Conservation (phyloP, 768 basidiomycete species). For the Dendrothele bispora region DNA sequence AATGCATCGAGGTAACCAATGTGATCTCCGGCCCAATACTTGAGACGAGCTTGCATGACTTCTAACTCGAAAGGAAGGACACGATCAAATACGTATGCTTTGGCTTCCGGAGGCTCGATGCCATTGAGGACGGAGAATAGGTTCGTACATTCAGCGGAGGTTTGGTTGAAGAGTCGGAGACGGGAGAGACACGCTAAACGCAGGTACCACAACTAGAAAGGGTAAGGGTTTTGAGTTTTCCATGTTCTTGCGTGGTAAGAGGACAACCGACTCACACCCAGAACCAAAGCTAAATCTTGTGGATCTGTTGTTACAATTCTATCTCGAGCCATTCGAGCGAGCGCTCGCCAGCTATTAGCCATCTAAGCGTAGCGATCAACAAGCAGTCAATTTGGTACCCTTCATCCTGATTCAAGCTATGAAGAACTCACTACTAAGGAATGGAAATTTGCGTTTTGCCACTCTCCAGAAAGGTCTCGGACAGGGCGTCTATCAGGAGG, state of each 20-base stretch:
- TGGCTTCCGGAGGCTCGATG: slow-evolving; percentile 52
- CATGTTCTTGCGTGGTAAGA: no score
- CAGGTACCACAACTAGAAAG: slow-evolving; percentile 76
- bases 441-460: slow-evolving; percentile 71
- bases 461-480: slow-evolving; percentile 75
- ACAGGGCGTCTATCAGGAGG: slow-evolving; percentile 72
- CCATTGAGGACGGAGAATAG: slow-evolving; percentile 69
- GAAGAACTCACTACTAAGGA: slow-evolving; percentile 69
- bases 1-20: slow-evolving; percentile 81
- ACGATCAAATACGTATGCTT: slow-evolving; percentile 58
- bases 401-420: slow-evolving; percentile 10
- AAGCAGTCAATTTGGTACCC: slow-evolving; percentile 14
- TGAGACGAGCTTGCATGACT: slow-evolving; percentile 71
- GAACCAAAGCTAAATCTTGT: slow-evolving; percentile 54
- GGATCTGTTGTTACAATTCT: slow-evolving; percentile 70
- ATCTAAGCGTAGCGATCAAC: slow-evolving; percentile 47
- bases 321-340: slow-evolving; percentile 85
- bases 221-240: no score
- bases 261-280: slow-evolving; percentile 52
- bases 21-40: slow-evolving; percentile 81
- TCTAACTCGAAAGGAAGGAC: slow-evolving; percentile 61
- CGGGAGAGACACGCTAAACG: slow-evolving; percentile 78
- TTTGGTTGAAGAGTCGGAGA: slow-evolving; percentile 83
- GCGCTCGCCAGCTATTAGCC: slow-evolving; percentile 84
- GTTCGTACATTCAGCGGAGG: slow-evolving; percentile 81